These are phyloP conservation scores for Fereydounia khargensis DNA, from an alignment of 1,284 basidiomycete species.

Conservation along the genomic window DNA sequence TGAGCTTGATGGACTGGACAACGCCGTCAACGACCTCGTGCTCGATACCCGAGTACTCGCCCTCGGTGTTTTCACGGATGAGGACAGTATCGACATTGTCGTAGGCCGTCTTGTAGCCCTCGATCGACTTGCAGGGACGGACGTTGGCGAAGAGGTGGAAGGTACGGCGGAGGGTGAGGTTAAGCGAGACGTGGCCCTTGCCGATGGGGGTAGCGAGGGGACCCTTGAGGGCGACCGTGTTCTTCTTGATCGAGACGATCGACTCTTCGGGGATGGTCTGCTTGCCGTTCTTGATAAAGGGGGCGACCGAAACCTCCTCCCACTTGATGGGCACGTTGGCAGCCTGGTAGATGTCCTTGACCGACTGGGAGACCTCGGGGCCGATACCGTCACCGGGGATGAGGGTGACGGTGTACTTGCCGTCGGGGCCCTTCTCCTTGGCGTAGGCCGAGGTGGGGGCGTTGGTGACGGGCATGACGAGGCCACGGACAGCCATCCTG, in stretches of 20 bases:
- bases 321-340: conserved; percentile 67
- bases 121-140: conserved; percentile 90
- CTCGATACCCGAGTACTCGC: conserved; percentile 99
- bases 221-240: conserved; percentile 98
- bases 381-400: conserved; percentile 94
- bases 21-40: conserved; percentile 97
- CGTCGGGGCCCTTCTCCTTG: conserved; percentile 59
- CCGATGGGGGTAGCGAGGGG: conserved; percentile 69
- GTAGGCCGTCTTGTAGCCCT: conserved; percentile 97
- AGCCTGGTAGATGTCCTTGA: conserved; percentile 88
- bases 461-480: conserved; percentile 41
- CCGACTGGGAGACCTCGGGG: conserved; percentile 93
- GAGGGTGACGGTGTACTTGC: conserved; percentile 90
- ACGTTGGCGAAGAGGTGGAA: conserved; percentile 99
- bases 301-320: conserved; percentile 97
- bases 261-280: conserved; percentile 92
- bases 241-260: conserved; percentile 88
- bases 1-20: conserved; percentile 99
- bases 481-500: conserved; percentile 32
- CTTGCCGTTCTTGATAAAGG: conserved; percentile 82
- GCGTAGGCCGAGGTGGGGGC: conserved; percentile 52
- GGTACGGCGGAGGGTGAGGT: conserved; percentile 91
- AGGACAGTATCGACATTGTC: conserved; percentile 97
- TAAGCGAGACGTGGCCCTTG: conserved; percentile 97
- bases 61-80: conserved; percentile 99